Evolutionary conservation across 2,329 filamentous ascomycete species (phyloP), one percentile per base, ranked within the genome.

Genomic region (Microdochium nivale): DNA sequence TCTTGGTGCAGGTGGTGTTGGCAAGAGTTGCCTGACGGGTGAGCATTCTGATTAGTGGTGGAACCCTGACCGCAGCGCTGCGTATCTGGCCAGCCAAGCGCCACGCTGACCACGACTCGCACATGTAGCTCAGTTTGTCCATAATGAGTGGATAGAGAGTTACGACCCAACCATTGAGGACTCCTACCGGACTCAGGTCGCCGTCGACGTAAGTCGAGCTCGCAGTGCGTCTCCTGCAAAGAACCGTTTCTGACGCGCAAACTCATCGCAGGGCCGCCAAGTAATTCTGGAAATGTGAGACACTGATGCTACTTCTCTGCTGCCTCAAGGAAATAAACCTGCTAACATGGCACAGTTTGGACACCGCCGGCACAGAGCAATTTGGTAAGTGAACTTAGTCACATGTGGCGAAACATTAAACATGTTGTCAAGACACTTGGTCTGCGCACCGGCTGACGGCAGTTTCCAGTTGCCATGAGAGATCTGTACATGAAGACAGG

Each of bases 401-500:
- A 7, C 5, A 5, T 30, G 27, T n/a, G 27, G 11, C 27, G 27
- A 52, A 53, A 32, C 30, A 51, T 48, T 52, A 53, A 51, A 37
- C 46, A 48, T 21, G 35, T 46, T 25, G 33, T 49, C 32, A 43
- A 23, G 37, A 37, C 51, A 21, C 7, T 33, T 48, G 35, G 49
- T 44, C 48, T 48, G 37, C 16, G 11, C 11, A 37, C 7, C 16
- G n/a, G 16, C 33, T 37, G 33, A 30, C 33, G 33, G 3, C 16
- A 16, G 8, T 8, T 19, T 52, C 23, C 55, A 82, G 76, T 82
- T 60, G 79, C 79, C 52, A 83, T 83, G 79, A 80, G 88, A 64
- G 88, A 94, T 65, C 76, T 92, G 47, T 94, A 95, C 74, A 95
- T 96, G 88, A 94, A 94, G 66, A 88, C 90, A 37, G 90, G 90